Base-by-base conservation (phyloP, 306 rosid genomes). In the Pachyrhizus erosus region DNA sequence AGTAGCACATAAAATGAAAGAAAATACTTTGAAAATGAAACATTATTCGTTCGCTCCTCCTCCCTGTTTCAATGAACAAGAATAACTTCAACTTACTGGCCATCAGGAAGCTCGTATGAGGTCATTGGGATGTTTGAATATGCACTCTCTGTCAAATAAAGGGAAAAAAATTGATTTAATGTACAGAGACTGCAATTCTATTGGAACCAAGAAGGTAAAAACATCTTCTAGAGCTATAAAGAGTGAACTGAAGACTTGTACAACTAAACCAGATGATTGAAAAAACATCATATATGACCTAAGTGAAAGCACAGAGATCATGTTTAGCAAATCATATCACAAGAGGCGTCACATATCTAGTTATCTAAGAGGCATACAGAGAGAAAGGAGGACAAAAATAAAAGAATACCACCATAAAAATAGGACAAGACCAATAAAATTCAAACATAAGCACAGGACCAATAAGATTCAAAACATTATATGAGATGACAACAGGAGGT, bases 61-160 rank as follows among this genome's bases (percentile, higher is more conserved):
- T n/a, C 62, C 72, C 11, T 31, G 57, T 48, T 60, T 67, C 75
- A 29, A 37, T 20, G 15, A 58, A 70, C 46, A 87, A 65, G 78
- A 65, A 58, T 83, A 65, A 66, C 64, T 69, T 34, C 42, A 49
- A 90, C 99, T 96, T 88, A 96, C 99, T 96, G 99, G 94, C 99
- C 99, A 88, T 96, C 99, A 84, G 99, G 99, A 77, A 96, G 99
- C 87, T 96, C 99, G 72, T 93, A 96, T 11, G 99, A 77, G 52
- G 99, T 96, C 91, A 87, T 96, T 60, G 99, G 99, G 80, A 96
- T 96, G 88, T 96, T 96, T 34, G 98, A 96, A 89, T 96, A 96
- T 24, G 98, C 87, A 70, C 75, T 96, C 88, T 96, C 99, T 96
- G 92, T 68, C 82, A 73, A 14, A 45, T 55, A 18, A 51, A 80